These are phyloP conservation scores for Pseudogymnoascus sp. DNA, from an alignment of 2,329 filamentous ascomycete genomes.

Conservation along the genomic window DNA sequence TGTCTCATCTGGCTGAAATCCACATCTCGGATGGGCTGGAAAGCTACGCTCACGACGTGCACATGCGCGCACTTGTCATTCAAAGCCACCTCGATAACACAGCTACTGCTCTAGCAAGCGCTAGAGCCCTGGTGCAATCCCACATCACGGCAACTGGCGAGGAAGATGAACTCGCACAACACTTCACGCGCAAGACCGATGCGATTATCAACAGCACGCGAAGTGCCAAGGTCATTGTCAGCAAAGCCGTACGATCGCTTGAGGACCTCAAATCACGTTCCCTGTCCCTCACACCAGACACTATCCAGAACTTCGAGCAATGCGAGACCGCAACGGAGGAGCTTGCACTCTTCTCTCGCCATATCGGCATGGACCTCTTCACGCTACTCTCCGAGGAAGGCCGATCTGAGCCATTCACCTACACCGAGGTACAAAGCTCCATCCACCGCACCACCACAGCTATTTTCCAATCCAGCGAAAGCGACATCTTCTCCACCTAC, in stretches of 20 bases:
- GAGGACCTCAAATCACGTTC: constrained; percentile 71
- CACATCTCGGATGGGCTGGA: constrained; percentile 65
- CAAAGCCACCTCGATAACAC: constrained; percentile 77
- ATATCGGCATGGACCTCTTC: constrained; percentile 59
- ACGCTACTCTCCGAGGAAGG: constrained; percentile 64
- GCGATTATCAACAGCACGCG: constrained; percentile 66
- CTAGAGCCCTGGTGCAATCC: constrained; percentile 60
- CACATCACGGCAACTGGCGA: constrained; percentile 49
- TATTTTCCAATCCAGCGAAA: constrained; percentile 50
- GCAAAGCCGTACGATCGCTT: constrained; percentile 69
- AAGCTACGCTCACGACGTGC: constrained; percentile 69
- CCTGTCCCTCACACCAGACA: constrained; percentile 63
- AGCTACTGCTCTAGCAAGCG: constrained; percentile 57
- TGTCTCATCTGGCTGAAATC: constrained; percentile 78
- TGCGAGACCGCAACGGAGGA: constrained; percentile 58
- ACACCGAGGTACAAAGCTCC: constrained; percentile 57
- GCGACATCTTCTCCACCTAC: constrained; percentile 64
- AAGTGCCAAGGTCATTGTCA: constrained; percentile 74
- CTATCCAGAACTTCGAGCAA: constrained; percentile 60
- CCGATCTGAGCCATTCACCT: constrained; percentile 58
- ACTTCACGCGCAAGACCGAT: constrained; percentile 66
- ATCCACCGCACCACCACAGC: constrained; percentile 50
- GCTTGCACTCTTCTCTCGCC: constrained; percentile 58
- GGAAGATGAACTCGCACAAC: constrained; percentile 59
- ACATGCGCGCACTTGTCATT: constrained; percentile 69